Percentiles rank a stretch among this genome's conserved stretches.
These are phyloP conservation scores for Blastobotrys ciferrii DNA, from an alignment of 1,139 yeast species.

Conservation along the genomic window DNA sequence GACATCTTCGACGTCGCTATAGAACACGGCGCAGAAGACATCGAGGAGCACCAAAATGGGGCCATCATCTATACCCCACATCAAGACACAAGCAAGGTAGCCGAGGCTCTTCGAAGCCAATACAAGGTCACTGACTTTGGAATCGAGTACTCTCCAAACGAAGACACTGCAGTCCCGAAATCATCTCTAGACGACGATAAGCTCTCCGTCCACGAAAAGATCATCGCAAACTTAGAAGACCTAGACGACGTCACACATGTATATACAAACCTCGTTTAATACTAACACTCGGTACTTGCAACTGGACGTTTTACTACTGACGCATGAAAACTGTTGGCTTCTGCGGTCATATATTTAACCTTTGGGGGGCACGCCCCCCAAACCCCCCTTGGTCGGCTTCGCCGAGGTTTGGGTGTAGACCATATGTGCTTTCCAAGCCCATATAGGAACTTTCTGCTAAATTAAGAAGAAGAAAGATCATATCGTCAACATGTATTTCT, in stretches of 20 bases:
- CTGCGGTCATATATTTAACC: too few relatives aligned
- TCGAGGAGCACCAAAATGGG: slow-evolving; percentile 46
- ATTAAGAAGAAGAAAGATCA: too few relatives aligned
- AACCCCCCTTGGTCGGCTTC: too few relatives aligned
- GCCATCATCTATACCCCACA: slow-evolving; percentile 52
- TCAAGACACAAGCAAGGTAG: slow-evolving; percentile 57
- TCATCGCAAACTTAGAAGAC: slow-evolving; percentile 62
- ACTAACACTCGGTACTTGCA: too few relatives aligned
- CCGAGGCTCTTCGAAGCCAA: slow-evolving; percentile 55
- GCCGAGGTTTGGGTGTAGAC: too few relatives aligned
- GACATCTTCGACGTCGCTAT: slow-evolving; percentile 67
- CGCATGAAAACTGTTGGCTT: too few relatives aligned
- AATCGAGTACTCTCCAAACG: slow-evolving; percentile 62
- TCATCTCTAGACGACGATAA: slow-evolving; percentile 46
- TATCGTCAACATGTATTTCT: too few relatives aligned
- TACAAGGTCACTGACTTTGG: slow-evolving; percentile 69
- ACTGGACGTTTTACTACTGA: too few relatives aligned
- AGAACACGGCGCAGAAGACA: slow-evolving; percentile 84
- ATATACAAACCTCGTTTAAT: slow-evolving; percentile 48
- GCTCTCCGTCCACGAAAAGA: slow-evolving; percentile 53
- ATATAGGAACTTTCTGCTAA: too few relatives aligned
- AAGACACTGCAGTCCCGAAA: slow-evolving; percentile 57
- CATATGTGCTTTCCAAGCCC: too few relatives aligned
- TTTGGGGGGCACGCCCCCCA: too few relatives aligned
- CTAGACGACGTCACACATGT: slow-evolving; percentile 79